phyloP scores from a whole-genome alignment of 2,329 filamentous ascomycete species.

The Dryadomyces quercivorus region DNA sequence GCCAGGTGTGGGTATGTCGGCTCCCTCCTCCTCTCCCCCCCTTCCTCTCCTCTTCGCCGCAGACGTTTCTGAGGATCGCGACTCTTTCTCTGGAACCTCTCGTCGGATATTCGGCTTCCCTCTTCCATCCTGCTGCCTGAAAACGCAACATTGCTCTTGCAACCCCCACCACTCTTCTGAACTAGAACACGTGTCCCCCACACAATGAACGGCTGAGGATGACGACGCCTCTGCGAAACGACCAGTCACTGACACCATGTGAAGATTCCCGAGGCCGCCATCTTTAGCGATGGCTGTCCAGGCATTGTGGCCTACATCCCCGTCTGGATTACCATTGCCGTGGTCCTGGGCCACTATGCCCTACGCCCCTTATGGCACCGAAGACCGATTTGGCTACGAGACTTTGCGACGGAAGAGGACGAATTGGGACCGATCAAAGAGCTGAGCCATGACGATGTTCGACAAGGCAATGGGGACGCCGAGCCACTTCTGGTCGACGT shows the following conservation, averaged over 20 bases:
- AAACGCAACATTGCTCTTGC: neutral
- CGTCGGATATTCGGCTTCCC: neutral
- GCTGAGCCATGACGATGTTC: neutral
- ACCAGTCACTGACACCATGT: neutral
- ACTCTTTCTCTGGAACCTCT: neutral
- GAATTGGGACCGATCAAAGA: conserved; percentile 5
- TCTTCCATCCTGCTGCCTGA: neutral
- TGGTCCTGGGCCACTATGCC: conserved; percentile 19
- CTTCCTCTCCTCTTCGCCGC: neutral
- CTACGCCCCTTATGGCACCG: conserved; percentile 18
- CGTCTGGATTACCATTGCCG: conserved; percentile 17
- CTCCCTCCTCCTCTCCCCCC: neutral
- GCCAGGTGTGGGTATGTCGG: conserved; percentile 18
- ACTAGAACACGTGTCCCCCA: neutral
- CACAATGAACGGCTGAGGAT: neutral
- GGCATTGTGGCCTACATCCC: conserved; percentile 21
- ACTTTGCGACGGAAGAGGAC: conserved; percentile 19
- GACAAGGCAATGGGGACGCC: neutral
- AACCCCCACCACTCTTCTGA: neutral
- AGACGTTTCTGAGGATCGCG: neutral
- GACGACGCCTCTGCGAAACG: neutral
- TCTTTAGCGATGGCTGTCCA: conserved; percentile 20
- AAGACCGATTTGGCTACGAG: conserved; percentile 22
- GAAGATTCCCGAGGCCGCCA: conserved; percentile 18
- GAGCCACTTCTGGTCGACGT: neutral